A percentile compares a stretch with the other conserved stretches of the same genome.
Conservation (phyloP, 371 early-diverging fungal genomes). For the Rhizomucor pusillus region DNA sequence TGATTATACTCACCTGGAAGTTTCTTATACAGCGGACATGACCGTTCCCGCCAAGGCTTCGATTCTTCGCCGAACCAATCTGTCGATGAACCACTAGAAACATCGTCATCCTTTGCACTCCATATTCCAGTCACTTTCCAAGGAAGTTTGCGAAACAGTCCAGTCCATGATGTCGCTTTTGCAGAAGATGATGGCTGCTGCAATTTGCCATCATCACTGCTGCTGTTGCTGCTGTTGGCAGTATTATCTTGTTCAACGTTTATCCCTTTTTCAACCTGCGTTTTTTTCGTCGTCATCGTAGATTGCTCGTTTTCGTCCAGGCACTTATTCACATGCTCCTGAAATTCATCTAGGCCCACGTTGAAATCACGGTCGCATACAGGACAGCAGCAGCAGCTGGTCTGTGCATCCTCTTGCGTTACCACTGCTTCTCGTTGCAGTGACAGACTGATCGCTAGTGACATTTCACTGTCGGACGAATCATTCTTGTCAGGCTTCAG, state of each 20-base stretch:
- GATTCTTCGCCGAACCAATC: conserved; percentile 1
- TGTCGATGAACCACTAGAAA: not conserved
- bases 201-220: too few relatives aligned
- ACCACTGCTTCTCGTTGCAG: not conserved
- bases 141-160: conserved; percentile 1
- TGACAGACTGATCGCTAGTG: not conserved
- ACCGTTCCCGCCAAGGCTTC: not conserved
- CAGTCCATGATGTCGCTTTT: too few relatives aligned
- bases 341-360: not conserved
- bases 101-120: not conserved
- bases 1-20: not conserved
- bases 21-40: conserved; percentile 5
- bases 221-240: too few relatives aligned
- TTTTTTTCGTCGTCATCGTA: not conserved
- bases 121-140: conserved; percentile 6
- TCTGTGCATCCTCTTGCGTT: not conserved
- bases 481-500: too few relatives aligned
- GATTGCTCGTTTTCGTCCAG: not conserved
- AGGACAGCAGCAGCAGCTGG: not conserved
- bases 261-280: not conserved
- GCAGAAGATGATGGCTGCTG: not conserved
- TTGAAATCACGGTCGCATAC: not conserved
- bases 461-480: not conserved
- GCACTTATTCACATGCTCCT: not conserved
- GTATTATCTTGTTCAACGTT: too few relatives aligned